A percentile compares a stretch with the other conserved stretches of the same genome.
Evolutionary conservation across 2,329 filamentous ascomycete genomes (phyloP).

Genomic region (Aspergillus sp.): DNA sequence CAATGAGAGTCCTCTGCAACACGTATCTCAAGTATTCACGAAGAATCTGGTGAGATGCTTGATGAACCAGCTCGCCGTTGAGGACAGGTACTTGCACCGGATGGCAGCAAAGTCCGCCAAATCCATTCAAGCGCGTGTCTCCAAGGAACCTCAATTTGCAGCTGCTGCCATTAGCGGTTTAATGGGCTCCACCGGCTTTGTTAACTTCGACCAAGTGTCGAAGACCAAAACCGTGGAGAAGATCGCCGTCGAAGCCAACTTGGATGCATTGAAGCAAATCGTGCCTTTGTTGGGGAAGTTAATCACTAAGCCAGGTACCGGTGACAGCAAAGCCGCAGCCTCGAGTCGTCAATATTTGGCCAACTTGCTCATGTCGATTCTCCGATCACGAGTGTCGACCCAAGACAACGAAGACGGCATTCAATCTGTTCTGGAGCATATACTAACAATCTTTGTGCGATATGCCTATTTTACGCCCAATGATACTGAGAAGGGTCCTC

Average conservation of each 20-base stretch:
- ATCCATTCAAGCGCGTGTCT: slow-evolving; percentile 57
- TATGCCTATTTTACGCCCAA: slow-evolving; percentile 43
- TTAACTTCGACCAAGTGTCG: slow-evolving; percentile 78
- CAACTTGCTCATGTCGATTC: slow-evolving; percentile 45
- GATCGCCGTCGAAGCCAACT: slow-evolving; percentile 54
- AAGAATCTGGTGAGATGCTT: slow-evolving; percentile 73
- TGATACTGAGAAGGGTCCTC: slow-evolving; percentile 24
- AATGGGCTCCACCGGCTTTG: slow-evolving; percentile 60
- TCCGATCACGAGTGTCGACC: slow-evolving; percentile 34
- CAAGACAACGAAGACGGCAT: slow-evolving; percentile 27
- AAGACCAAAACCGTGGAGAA: slow-evolving; percentile 78
- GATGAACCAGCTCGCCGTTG: slow-evolving; percentile 70
- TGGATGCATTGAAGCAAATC: slow-evolving; percentile 44
- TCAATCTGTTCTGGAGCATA: slow-evolving; percentile 37
- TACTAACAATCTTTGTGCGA: slow-evolving; percentile 40
- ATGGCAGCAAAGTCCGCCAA: slow-evolving; percentile 71
- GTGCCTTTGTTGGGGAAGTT: slow-evolving; percentile 45
- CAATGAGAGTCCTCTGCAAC: slow-evolving; percentile 40
- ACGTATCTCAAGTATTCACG: slow-evolving; percentile 61
- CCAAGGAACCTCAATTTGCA: slow-evolving; percentile 53
- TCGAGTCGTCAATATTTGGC: slow-evolving; percentile 43
- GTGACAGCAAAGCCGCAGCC: slow-evolving; percentile 40
- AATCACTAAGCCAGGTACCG: slow-evolving; percentile 39
- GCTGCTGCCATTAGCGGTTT: slow-evolving; percentile 56
- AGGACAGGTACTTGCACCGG: slow-evolving; percentile 70